Percentiles rank a stretch among this genome's conserved stretches.
These are phyloP conservation scores for Blastobotrys mokoenaii DNA, from an alignment of 805 yeast genomes.

Conservation along the genomic window DNA sequence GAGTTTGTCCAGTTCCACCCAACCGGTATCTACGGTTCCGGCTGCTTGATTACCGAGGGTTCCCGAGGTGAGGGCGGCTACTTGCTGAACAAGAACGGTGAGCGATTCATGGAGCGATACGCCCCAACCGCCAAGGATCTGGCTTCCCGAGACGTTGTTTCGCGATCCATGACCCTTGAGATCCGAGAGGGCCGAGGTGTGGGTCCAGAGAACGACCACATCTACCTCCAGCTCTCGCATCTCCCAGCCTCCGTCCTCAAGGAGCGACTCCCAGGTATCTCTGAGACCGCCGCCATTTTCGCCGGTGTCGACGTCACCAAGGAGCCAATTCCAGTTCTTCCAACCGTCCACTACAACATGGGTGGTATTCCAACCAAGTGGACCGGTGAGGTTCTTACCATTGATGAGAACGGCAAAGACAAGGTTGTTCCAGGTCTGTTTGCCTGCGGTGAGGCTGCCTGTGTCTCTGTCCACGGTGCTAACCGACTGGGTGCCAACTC, in stretches of 20 bases:
- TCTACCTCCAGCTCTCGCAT: conserved; percentile 88
- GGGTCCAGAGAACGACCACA: conserved; percentile 92
- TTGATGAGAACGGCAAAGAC: conserved; percentile 83
- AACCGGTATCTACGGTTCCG: conserved; percentile 98
- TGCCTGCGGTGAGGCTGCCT: conserved; percentile 99
- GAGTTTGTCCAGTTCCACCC: conserved; percentile 99
- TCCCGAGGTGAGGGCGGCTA: conserved; percentile 99
- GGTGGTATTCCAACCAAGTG: conserved; percentile 99
- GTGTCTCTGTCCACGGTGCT: conserved; percentile 99
- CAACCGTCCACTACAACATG: conserved; percentile 99
- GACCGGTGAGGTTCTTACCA: conserved; percentile 87
- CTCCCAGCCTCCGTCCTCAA: conserved; percentile 84
- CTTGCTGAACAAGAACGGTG: conserved; percentile 94
- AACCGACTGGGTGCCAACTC: conserved; percentile 99
- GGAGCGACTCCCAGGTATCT: conserved; percentile 98
- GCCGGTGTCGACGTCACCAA: conserved; percentile 99
- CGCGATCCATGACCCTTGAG: conserved; percentile 97
- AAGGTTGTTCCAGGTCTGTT: conserved; percentile 83
- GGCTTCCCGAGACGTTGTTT: conserved; percentile 97
- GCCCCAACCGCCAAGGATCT: conserved; percentile 98
- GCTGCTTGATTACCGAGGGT: conserved; percentile 98
- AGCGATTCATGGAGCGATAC: conserved; percentile 98
- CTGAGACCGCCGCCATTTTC: conserved; percentile 95
- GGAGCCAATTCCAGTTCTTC: conserved; percentile 97
- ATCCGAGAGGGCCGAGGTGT: conserved; percentile 99